Evolutionary conservation across 2,329 filamentous ascomycete species (phyloP).

Genomic region (Microdochium paspali): DNA sequence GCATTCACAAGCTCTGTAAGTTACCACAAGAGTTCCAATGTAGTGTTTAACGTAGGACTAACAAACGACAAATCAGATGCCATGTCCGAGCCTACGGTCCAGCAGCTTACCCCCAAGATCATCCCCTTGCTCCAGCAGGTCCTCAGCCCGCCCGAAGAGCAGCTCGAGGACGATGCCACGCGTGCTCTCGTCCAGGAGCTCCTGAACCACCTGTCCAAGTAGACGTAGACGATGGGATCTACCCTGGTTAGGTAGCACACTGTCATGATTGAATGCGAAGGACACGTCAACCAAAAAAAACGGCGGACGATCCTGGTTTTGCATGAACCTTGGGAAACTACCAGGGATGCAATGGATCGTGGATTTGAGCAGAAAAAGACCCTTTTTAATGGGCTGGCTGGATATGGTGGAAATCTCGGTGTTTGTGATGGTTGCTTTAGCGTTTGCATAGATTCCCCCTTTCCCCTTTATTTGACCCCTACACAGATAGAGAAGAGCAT

Average conservation of each 20-base stretch:
- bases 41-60: constrained; percentile 9
- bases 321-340: no score
- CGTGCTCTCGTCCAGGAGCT: constrained; percentile 56
- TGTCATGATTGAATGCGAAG: no score
- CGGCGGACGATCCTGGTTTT: no score
- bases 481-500: neutral
- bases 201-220: constrained; percentile 28
- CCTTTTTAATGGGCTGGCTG: neutral
- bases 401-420: no score
- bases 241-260: no score
- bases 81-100: constrained; percentile 57
- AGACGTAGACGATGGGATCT: constrained; percentile 1
- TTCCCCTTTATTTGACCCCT: neutral
- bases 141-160: constrained; percentile 60
- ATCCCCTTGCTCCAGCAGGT: constrained; percentile 66
- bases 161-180: constrained; percentile 60
- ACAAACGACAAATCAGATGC: constrained; percentile 38
- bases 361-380: neutral
- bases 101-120: constrained; percentile 60
- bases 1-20: constrained; percentile 80
- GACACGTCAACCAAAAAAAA: no score
- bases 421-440: neutral
- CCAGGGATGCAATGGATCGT: neutral
- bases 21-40: no score
- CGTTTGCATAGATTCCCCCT: constrained; percentile 1